phyloP scores from a whole-genome alignment of 306 rosid genomes.

The Calophaca sinica region DNA sequence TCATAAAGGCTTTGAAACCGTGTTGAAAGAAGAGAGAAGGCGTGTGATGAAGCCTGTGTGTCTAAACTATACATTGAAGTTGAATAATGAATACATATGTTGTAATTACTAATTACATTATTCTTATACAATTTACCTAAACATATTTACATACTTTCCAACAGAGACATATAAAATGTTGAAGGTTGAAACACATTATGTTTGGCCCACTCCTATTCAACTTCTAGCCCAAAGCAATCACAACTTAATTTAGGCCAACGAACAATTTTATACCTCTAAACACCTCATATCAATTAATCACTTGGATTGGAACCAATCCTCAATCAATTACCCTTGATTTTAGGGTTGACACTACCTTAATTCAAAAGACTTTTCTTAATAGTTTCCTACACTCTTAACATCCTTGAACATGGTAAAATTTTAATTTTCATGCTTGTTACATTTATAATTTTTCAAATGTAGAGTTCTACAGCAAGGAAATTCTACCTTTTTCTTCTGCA shows the following conservation, averaged over 20 bases:
- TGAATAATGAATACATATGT: not conserved
- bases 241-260: too few relatives aligned
- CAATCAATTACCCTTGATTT: not conserved
- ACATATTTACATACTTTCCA: not conserved
- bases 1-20: not conserved
- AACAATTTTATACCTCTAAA: not conserved
- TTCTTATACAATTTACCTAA: not conserved
- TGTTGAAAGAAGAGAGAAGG: slow-evolving; percentile 1
- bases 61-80: not conserved
- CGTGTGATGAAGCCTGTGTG: not conserved
- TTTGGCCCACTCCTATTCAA: too few relatives aligned
- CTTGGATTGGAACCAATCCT: slow-evolving; percentile 15
- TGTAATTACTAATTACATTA: not conserved
- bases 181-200: not conserved
- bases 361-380: not conserved
- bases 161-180: not conserved
- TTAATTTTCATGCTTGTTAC: not conserved
- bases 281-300: not conserved
- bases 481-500: slow-evolving; percentile 30
- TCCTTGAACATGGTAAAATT: slow-evolving; percentile 15
- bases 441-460: slow-evolving; percentile 41
- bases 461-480: slow-evolving; percentile 28
- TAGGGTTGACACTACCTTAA: slow-evolving; percentile 15
- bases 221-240: too few relatives aligned
- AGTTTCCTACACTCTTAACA: slow-evolving; percentile 29